phyloP scores from a whole-genome alignment of 2,329 filamentous ascomycete genomes.

The Fusarium sacchari region DNA sequence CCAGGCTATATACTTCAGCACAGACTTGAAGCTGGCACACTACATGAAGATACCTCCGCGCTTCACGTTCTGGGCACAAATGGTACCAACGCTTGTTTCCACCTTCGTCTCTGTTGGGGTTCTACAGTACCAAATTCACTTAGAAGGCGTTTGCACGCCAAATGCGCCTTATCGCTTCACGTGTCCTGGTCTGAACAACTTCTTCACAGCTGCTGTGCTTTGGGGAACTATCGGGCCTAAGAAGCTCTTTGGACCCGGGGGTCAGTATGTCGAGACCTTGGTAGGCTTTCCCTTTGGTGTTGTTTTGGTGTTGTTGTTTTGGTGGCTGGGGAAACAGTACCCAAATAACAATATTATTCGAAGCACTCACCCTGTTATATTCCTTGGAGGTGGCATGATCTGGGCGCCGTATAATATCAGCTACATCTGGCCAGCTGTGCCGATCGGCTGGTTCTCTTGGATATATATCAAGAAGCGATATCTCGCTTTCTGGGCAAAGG shows the following conservation, averaged over 20 bases:
- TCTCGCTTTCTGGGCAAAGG: constrained; percentile 61
- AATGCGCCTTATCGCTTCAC: constrained; percentile 50
- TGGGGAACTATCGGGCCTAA: constrained; percentile 54
- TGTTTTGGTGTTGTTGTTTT: constrained; percentile 49
- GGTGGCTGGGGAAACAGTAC: constrained; percentile 48
- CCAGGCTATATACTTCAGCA: constrained; percentile 50
- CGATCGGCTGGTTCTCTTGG: constrained; percentile 60
- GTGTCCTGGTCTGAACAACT: constrained; percentile 52
- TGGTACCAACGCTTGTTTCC: constrained; percentile 49
- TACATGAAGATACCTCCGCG: constrained; percentile 59
- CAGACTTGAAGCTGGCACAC: constrained; percentile 51
- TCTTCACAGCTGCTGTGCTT: constrained; percentile 53
- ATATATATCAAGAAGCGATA: constrained; percentile 57
- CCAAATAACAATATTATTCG: constrained; percentile 48
- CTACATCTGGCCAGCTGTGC: constrained; percentile 59
- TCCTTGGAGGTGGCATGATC: constrained; percentile 52
- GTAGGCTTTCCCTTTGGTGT: constrained; percentile 55
- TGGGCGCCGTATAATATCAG: constrained; percentile 58
- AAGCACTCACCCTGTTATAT: constrained; percentile 55
- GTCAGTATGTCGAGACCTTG: constrained; percentile 50
- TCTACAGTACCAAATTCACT: constrained; percentile 51
- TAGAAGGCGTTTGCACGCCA: constrained; percentile 51
- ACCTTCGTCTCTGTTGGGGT: constrained; percentile 49
- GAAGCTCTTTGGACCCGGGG: constrained; percentile 50
- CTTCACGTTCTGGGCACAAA: constrained; percentile 50